phyloP scores from a whole-genome alignment of 129 eudicot genomes.

The Gnaphalium uliginosum region DNA sequence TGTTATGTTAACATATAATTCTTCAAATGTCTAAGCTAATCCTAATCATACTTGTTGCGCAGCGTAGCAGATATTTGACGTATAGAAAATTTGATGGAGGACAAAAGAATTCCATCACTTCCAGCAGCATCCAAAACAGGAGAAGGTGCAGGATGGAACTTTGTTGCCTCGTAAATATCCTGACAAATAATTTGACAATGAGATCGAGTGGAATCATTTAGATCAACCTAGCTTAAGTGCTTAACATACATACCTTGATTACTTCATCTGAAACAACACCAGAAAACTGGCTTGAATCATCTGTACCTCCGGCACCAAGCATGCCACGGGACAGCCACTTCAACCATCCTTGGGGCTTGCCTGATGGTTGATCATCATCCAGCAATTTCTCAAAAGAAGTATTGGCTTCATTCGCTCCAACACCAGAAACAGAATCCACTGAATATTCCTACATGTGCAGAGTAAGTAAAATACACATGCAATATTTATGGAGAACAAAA shows the following conservation, averaged over 20 bases:
- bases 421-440: slow-evolving; percentile 42
- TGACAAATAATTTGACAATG: slow-evolving; percentile 35
- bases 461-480: slow-evolving; percentile 23
- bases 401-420: slow-evolving; percentile 43
- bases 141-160: slow-evolving; percentile 69
- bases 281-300: slow-evolving; percentile 87
- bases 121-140: slow-evolving; percentile 47
- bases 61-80: slow-evolving; percentile 52
- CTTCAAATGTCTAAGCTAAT: background rate
- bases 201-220: slow-evolving; percentile 3
- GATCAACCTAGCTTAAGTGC: slow-evolving; percentile 1
- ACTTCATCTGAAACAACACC: slow-evolving; percentile 98
- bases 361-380: slow-evolving; percentile 56
- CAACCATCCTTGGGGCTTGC: slow-evolving; percentile 91
- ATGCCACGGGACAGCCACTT: slow-evolving; percentile 98
- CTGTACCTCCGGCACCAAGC: slow-evolving; percentile 99
- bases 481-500: background rate
- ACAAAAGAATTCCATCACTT: slow-evolving; percentile 53
- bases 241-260: slow-evolving; percentile 57
- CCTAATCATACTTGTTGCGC: slow-evolving; percentile 54
- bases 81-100: slow-evolving; percentile 59
- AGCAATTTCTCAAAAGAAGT: slow-evolving; percentile 45
- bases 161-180: slow-evolving; percentile 99
- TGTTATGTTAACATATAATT: slow-evolving; percentile 5
- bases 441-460: slow-evolving; percentile 54